These are phyloP conservation scores for Dictyostelium citrinum DNA, from an alignment of 78 protist species.

Conservation along the genomic window DNA sequence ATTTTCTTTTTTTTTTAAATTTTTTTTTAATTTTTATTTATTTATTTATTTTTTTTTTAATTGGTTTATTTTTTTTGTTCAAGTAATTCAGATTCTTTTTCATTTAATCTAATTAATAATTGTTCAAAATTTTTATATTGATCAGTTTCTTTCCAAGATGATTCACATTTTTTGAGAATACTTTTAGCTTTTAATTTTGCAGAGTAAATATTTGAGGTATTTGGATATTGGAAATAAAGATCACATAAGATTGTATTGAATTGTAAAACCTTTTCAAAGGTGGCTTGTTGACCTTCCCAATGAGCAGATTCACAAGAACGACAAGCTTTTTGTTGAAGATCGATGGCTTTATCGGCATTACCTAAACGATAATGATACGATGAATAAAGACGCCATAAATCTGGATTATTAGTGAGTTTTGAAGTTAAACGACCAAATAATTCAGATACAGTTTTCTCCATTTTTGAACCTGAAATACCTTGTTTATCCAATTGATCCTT, in stretches of 20 bases:
- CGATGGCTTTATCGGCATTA: conserved; percentile 52
- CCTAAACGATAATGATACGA: conserved; percentile 45
- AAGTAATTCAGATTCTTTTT: neutral
- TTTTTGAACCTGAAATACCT: conserved; percentile 9
- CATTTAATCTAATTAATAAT: neutral
- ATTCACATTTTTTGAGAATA: conserved; percentile 40
- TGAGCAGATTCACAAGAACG: conserved; percentile 18
- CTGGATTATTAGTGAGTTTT: conserved; percentile 38
- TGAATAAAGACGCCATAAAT: conserved; percentile 64
- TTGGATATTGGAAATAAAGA: conserved; percentile 60
- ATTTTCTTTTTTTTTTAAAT: neutral
- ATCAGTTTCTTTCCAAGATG: conserved; percentile 18
- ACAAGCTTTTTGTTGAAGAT: conserved; percentile 55
- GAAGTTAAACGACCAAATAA: conserved; percentile 51
- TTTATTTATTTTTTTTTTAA: neutral
- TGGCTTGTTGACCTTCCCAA: conserved; percentile 33
- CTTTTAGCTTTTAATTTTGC: conserved; percentile 30
- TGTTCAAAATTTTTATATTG: neutral
- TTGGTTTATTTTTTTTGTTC: neutral
- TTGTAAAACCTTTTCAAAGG: conserved; percentile 25
- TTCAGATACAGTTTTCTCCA: conserved; percentile 38
- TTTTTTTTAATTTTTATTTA: no score
- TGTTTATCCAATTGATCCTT: neutral
- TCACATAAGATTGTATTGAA: neutral
- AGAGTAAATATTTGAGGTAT: conserved; percentile 36